Evolutionary conservation across 2,329 filamentous ascomycete genomes (phyloP).

Genomic region (Colletotrichum sublineola): DNA sequence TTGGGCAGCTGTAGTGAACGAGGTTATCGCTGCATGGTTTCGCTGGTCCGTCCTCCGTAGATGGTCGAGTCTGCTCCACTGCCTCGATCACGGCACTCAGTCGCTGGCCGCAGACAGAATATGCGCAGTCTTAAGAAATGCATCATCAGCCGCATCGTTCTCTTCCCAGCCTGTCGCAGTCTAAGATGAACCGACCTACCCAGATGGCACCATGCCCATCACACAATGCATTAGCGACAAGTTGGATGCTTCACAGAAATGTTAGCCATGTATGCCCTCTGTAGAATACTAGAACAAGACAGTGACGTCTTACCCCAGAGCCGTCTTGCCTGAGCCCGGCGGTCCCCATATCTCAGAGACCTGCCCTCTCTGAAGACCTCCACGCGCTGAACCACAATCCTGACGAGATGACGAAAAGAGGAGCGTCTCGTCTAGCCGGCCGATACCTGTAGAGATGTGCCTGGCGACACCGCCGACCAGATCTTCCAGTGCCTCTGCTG

Average conservation of each 20-base stretch:
- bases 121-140: slow-evolving; percentile 54
- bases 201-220: slow-evolving; percentile 78
- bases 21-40: slow-evolving; percentile 48
- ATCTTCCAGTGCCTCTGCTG: slow-evolving; percentile 77
- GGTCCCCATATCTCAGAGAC: slow-evolving; percentile 91
- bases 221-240: slow-evolving; percentile 73
- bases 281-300: slow-evolving; percentile 24
- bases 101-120: slow-evolving; percentile 54
- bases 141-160: slow-evolving; percentile 28
- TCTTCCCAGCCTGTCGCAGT: slow-evolving; percentile 3
- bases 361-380: slow-evolving; percentile 80
- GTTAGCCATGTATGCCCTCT: slow-evolving; percentile 34
- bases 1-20: slow-evolving; percentile 66
- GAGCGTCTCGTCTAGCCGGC: slow-evolving; percentile 65
- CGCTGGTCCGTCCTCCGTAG: slow-evolving; percentile 28
- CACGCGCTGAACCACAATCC: slow-evolving; percentile 43
- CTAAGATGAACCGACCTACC: slow-evolving; percentile 75
- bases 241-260: slow-evolving; percentile 70
- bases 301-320: slow-evolving; percentile 74
- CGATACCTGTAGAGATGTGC: slow-evolving; percentile 69
- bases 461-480: slow-evolving; percentile 65
- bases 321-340: slow-evolving; percentile 86
- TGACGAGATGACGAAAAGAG: slow-evolving; percentile 46
- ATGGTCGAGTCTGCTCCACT: slow-evolving; percentile 11
- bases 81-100: slow-evolving; percentile 49